Evolutionary conservation across 805 yeast species (phyloP).

Genomic region (Starmerella floricola): DNA sequence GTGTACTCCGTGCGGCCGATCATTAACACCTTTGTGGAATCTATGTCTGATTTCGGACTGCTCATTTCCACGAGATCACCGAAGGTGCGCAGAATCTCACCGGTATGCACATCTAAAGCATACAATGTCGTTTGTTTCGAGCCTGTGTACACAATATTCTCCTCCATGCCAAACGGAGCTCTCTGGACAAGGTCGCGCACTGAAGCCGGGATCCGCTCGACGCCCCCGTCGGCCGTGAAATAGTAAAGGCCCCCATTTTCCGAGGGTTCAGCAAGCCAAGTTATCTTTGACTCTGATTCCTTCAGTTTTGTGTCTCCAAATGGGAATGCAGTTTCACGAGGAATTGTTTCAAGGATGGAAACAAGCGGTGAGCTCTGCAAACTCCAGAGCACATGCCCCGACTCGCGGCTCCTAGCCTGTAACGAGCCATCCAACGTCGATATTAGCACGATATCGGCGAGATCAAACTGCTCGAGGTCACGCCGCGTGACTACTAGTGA

Average conservation of each 20-base stretch:
- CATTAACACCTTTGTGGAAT: constrained; percentile 16
- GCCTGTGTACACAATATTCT: constrained; percentile 78
- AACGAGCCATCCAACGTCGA: constrained; percentile 80
- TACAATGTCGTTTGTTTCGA: constrained; percentile 62
- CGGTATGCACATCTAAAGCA: constrained; percentile 60
- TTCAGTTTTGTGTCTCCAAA: too few species aligned
- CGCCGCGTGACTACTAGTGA: constrained; percentile 12
- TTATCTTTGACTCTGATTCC: constrained; percentile 7
- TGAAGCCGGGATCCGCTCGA: constrained; percentile 70
- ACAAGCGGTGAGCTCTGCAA: constrained; percentile 53
- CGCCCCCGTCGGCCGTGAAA: constrained; percentile 61
- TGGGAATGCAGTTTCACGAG: not conserved
- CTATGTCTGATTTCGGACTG: not conserved
- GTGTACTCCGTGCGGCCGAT: constrained; percentile 31
- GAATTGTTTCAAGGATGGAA: constrained; percentile 24
- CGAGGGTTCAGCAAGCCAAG: constrained; percentile 83
- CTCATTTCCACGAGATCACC: constrained; percentile 36
- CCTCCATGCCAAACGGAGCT: constrained; percentile 74
- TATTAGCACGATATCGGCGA: constrained; percentile 51
- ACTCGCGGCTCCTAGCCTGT: constrained; percentile 63
- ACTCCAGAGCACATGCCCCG: constrained; percentile 71
- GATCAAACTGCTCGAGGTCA: constrained; percentile 35
- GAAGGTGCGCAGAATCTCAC: constrained; percentile 56
- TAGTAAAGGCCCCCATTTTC: constrained; percentile 74
- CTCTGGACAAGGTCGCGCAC: constrained; percentile 65